Evolutionary conservation across 1,284 basidiomycete genomes (phyloP).

Genomic region (Moniliophthora roreri): DNA sequence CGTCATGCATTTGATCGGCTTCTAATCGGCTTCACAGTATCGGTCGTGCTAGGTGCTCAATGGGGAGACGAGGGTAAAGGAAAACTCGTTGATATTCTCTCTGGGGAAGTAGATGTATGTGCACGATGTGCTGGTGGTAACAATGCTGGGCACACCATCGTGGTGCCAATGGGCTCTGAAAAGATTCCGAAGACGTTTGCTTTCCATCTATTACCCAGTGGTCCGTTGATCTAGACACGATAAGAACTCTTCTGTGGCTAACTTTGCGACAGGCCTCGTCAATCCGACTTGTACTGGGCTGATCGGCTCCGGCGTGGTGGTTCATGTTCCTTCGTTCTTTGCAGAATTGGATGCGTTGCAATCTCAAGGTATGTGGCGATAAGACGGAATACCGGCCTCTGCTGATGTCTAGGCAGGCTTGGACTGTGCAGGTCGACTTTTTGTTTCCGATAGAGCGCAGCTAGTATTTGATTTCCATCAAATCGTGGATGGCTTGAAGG

Average conservation of each 20-base stretch:
- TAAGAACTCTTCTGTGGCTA: neutral
- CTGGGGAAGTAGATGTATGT: conserved; percentile 88
- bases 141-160: conserved; percentile 98
- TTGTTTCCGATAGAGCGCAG: conserved; percentile 95
- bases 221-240: conserved; percentile 38
- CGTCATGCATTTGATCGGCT: neutral
- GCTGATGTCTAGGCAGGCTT: conserved; percentile 56
- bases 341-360: conserved; percentile 88
- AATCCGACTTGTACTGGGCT: conserved; percentile 87
- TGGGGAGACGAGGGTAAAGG: conserved; percentile 98
- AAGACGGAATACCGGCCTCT: conserved; percentile 6
- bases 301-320: conserved; percentile 93
- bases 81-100: conserved; percentile 92
- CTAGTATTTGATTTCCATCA: conserved; percentile 99
- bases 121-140: conserved; percentile 97
- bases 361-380: conserved; percentile 68
- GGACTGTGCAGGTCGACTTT: conserved; percentile 82
- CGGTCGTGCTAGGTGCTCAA: conserved; percentile 84
- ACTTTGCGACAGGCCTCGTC: conserved; percentile 67
- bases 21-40: conserved; percentile 39
- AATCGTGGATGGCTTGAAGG: conserved; percentile 98
- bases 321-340: conserved; percentile 96
- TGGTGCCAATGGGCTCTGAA: conserved; percentile 74
- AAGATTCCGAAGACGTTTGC: conserved; percentile 84
- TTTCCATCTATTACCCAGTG: conserved; percentile 94